Evolutionary conservation across 2,329 filamentous ascomycete genomes (phyloP).

Genomic region (Fusarium odoratissimum): DNA sequence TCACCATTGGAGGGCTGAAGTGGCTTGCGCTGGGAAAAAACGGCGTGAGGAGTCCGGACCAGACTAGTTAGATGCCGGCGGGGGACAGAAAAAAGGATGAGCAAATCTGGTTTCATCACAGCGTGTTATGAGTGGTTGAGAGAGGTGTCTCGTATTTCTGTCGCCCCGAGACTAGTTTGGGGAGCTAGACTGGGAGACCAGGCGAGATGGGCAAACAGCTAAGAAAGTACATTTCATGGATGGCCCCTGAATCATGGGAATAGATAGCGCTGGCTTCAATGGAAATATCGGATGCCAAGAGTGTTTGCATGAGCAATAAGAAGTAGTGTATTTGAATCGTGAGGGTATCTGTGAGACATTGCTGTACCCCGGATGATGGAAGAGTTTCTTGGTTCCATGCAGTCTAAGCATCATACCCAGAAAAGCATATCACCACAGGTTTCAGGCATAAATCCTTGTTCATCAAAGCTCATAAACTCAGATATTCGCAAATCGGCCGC

Average conservation of each 20-base stretch:
- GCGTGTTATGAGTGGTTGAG: background rate
- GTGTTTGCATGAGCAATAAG: background rate
- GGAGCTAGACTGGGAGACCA: background rate
- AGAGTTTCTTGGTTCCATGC: background rate
- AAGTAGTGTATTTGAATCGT: fast-evolving
- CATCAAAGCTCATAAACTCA: background rate
- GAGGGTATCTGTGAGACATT: background rate
- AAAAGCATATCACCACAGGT: background rate
- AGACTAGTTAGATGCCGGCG: background rate
- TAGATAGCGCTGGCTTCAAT: fast-evolving
- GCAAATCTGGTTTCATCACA: background rate
- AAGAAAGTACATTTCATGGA: constrained; percentile 4
- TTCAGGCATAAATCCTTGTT: background rate
- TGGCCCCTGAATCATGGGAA: constrained; percentile 1
- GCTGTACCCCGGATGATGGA: background rate
- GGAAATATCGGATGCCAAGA: background rate
- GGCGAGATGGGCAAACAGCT: background rate
- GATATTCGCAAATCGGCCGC: background rate
- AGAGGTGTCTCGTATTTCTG: background rate
- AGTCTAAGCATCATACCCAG: background rate
- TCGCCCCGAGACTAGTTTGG: background rate
- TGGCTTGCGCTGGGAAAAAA: background rate
- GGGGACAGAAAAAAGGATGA: background rate
- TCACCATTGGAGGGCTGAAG: background rate
- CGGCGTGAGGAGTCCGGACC: background rate